Evolutionary conservation across 2,329 filamentous ascomycete species (phyloP).

Genomic region (Colletotrichum gloeosporioides): DNA sequence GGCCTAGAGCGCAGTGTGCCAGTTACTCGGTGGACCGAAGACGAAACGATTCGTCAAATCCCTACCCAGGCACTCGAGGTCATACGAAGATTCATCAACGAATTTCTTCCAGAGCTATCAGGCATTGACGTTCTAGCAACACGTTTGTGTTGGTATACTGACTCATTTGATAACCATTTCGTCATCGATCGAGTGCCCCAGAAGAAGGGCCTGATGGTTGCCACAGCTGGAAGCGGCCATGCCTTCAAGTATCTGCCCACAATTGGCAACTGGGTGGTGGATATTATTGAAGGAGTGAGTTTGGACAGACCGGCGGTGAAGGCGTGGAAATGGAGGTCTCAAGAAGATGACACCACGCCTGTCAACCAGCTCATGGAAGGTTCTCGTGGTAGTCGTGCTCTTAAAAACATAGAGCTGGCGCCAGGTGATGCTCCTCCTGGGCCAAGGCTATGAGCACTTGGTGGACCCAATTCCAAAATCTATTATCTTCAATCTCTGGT

Average conservation of each 20-base stretch:
- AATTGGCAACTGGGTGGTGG: slow-evolving; percentile 58
- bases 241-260: slow-evolving; percentile 67
- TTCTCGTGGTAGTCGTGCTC: not conserved
- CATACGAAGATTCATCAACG: slow-evolving; percentile 37
- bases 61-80: slow-evolving; percentile 32
- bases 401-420: not conserved
- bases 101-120: slow-evolving; percentile 48
- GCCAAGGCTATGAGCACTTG: not conserved
- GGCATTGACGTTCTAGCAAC: slow-evolving; percentile 39
- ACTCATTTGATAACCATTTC: slow-evolving; percentile 60
- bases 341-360: not conserved
- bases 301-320: slow-evolving; percentile 29
- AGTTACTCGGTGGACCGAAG: slow-evolving; percentile 39
- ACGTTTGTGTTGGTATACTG: slow-evolving; percentile 61
- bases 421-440: not conserved
- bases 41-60: slow-evolving; percentile 27
- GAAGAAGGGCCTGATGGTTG: slow-evolving; percentile 52
- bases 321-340: slow-evolving; percentile 24
- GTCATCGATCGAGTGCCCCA: slow-evolving; percentile 48
- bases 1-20: slow-evolving; percentile 43
- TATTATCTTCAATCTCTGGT: no score
- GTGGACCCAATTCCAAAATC: not conserved
- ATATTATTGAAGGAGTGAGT: slow-evolving; percentile 47
- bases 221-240: slow-evolving; percentile 66
- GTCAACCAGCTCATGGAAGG: not conserved